A percentile compares a stretch with the other conserved stretches of the same genome.
These are phyloP conservation scores for Porcisia deanei DNA, from an alignment of 208 protist species.

Conservation along the genomic window DNA sequence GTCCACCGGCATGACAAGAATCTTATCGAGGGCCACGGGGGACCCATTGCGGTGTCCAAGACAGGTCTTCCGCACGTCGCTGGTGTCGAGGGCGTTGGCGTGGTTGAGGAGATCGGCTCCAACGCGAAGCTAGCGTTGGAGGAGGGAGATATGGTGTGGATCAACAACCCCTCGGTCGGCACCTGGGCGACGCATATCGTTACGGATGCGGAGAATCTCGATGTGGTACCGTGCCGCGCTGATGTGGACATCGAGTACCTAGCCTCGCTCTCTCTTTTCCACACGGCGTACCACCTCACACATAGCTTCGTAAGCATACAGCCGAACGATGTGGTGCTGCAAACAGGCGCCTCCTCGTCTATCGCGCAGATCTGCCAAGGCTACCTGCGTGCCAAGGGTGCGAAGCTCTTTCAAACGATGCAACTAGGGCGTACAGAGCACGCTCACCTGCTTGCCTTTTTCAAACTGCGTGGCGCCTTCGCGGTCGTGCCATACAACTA, in stretches of 20 bases:
- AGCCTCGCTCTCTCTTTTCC: slow-evolving; percentile 94
- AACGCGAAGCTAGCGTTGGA: slow-evolving; percentile 64
- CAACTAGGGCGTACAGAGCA: slow-evolving; percentile 90
- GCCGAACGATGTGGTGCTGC: slow-evolving; percentile 84
- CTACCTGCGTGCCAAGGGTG: slow-evolving; percentile 82
- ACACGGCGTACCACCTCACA: slow-evolving; percentile 96
- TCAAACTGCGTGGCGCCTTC: slow-evolving; percentile 82
- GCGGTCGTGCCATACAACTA: slow-evolving; percentile 91
- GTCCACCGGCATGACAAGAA: slow-evolving; percentile 97
- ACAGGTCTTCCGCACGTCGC: slow-evolving; percentile 59
- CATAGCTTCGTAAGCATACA: slow-evolving; percentile 95
- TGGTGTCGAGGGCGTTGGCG: slow-evolving; percentile 95
- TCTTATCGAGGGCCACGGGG: slow-evolving; percentile 92
- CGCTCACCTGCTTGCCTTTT: slow-evolving; percentile 80
- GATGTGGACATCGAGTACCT: slow-evolving; percentile 94
- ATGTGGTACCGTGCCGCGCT: slow-evolving; percentile 86
- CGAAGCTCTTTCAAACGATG: slow-evolving; percentile 91
- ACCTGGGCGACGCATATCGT: slow-evolving; percentile 93
- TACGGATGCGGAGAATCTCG: slow-evolving; percentile 80
- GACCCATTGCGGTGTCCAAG: slow-evolving; percentile 27
- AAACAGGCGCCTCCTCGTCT: slow-evolving; percentile 86
- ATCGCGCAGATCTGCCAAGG: slow-evolving; percentile 90
- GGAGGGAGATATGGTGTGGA: slow-evolving; percentile 94
- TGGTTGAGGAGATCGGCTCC: slow-evolving; percentile 94
- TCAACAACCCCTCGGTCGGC: slow-evolving; percentile 87